Percentiles rank a stretch among this genome's conserved stretches.
phyloP scores from a whole-genome alignment of 257 asterid species.

The Nicotiana attenuata region DNA sequence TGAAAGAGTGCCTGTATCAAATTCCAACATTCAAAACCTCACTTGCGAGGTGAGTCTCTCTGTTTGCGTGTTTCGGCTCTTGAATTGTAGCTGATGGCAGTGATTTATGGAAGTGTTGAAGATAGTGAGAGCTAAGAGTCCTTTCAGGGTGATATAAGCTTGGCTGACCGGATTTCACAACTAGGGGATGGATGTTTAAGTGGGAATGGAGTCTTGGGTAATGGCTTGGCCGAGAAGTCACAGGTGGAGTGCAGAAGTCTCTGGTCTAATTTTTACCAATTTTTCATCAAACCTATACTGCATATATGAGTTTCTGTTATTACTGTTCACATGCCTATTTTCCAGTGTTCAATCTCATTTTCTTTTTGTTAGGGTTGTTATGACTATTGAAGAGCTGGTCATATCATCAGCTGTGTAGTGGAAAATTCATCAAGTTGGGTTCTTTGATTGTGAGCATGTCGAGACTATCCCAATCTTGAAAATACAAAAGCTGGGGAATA shows the following conservation, averaged over 20 bases:
- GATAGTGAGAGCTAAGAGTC: conserved; percentile 7
- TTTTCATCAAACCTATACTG: not conserved
- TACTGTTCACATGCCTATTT: not conserved
- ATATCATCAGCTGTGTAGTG: conserved; percentile 6
- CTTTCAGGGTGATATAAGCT: conserved; percentile 19
- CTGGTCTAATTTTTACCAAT: conserved; percentile 1
- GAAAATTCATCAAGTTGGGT: conserved; percentile 8
- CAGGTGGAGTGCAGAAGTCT: conserved; percentile 16
- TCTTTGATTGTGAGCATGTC: conserved; percentile 6
- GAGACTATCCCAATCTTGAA: conserved; percentile 7
- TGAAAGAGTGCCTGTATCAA: not conserved
- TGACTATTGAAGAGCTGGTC: conserved; percentile 13
- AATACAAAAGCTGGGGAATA: conserved; percentile 4
- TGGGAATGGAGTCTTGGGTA: conserved; percentile 7
- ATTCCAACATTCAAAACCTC: conserved; percentile 10
- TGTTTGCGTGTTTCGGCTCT: not conserved
- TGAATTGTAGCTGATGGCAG: not conserved
- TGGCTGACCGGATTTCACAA: conserved; percentile 10
- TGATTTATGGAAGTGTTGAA: conserved; percentile 7
- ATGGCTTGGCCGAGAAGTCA: conserved; percentile 12
- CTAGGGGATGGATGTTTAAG: conserved; percentile 14
- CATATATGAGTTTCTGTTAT: not conserved
- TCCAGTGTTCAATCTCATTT: conserved; percentile 6
- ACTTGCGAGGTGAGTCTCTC: conserved; percentile 14
- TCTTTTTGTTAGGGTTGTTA: conserved; percentile 13